These are phyloP conservation scores for Eucalyptus lansdowneana DNA, from an alignment of 345 rosid species.

Conservation along the genomic window DNA sequence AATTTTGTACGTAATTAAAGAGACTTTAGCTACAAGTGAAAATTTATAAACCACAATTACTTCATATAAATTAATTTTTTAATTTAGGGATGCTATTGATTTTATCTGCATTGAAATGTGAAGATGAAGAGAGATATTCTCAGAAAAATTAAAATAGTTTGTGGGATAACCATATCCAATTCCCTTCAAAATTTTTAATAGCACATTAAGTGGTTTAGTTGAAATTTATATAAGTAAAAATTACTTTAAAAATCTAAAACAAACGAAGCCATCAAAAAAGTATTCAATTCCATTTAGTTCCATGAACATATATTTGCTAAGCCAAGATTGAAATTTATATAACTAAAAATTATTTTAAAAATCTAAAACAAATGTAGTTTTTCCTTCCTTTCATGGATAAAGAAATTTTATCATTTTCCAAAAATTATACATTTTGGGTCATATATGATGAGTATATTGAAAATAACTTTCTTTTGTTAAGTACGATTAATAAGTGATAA, in stretches of 20 bases:
- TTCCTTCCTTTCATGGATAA: neutral
- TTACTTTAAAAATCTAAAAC: neutral
- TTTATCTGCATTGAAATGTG: neutral
- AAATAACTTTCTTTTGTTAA: neutral
- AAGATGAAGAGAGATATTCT: neutral
- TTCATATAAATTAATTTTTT: neutral
- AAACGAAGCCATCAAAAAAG: neutral
- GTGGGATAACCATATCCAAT: neutral
- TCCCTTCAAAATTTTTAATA: neutral
- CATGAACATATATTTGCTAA: neutral
- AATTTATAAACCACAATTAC: neutral
- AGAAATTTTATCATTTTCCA: neutral
- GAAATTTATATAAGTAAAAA: neutral
- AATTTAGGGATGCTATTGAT: neutral
- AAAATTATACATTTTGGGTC: neutral
- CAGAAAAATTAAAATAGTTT: neutral
- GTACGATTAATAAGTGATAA: neutral
- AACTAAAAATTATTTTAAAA: neutral
- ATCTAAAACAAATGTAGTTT: neutral
- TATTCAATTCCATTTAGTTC: neutral
- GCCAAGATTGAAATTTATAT: neutral
- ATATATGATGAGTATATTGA: fast-evolving
- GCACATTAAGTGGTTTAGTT: neutral
- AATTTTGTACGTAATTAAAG: neutral
- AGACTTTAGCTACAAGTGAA: neutral